A percentile compares a stretch with the other conserved stretches of the same genome.
These are phyloP conservation scores for Agastache rugosa DNA, from an alignment of 257 asterid species.

Conservation along the genomic window DNA sequence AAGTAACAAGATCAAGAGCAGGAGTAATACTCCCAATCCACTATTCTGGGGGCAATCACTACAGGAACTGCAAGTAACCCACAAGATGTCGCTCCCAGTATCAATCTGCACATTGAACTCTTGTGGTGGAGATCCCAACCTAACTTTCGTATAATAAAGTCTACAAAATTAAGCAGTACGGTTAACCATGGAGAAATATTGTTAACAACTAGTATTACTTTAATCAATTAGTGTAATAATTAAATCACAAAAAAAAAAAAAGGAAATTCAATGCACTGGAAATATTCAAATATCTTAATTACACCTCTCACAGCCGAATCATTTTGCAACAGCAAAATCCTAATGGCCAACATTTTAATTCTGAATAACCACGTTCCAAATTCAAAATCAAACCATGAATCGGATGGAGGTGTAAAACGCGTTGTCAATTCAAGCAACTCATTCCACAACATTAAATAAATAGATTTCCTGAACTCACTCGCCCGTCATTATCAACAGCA, in stretches of 20 bases:
- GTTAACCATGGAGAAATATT: slow-evolving; percentile 17
- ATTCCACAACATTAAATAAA: slow-evolving; percentile 20
- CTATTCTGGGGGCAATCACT: slow-evolving; percentile 62
- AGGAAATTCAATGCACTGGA: slow-evolving; percentile 18
- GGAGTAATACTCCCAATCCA: slow-evolving; percentile 55
- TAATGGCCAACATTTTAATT: slow-evolving; percentile 25
- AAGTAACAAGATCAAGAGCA: slow-evolving; percentile 20
- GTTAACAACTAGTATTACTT: neutral
- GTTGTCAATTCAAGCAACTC: slow-evolving; percentile 25
- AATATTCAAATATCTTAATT: slow-evolving; percentile 3
- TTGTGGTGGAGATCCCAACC: slow-evolving; percentile 71
- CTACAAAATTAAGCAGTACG: slow-evolving; percentile 45
- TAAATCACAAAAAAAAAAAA: neutral
- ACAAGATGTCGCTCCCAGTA: slow-evolving; percentile 78
- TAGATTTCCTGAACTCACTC: slow-evolving; percentile 14
- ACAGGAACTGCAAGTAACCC: slow-evolving; percentile 78
- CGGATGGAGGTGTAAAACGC: slow-evolving; percentile 28
- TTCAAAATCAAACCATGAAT: neutral
- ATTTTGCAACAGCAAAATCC: slow-evolving; percentile 20
- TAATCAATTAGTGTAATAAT: neutral
- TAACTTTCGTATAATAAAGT: slow-evolving; percentile 70
- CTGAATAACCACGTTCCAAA: neutral
- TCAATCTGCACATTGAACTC: slow-evolving; percentile 77
- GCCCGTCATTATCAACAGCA: slow-evolving; percentile 24
- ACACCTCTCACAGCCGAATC: neutral